Conservation (phyloP, 225 moss, liverwort and hornwort species). For the Antitrichia curtipendula region DNA sequence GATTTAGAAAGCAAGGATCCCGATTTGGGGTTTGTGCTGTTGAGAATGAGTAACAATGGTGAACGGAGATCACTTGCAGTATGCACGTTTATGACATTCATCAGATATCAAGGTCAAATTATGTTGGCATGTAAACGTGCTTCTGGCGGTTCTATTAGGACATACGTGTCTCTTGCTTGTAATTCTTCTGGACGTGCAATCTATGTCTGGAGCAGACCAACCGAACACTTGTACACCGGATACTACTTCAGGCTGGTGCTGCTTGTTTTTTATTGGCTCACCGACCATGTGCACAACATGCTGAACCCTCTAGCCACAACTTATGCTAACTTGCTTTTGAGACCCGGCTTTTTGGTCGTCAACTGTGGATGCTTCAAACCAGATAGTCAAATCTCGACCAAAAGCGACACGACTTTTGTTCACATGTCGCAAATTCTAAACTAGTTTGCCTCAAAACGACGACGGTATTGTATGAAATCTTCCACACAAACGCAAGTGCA, state of each 20-base stretch:
- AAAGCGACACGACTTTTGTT: not conserved
- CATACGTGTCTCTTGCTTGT: not conserved
- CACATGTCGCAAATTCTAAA: not conserved
- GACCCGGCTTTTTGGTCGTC: not conserved
- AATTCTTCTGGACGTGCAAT: not conserved
- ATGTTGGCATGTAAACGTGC: not conserved
- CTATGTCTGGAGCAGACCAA: not conserved
- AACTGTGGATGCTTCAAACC: not conserved
- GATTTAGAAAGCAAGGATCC: not conserved
- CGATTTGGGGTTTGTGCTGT: not conserved
- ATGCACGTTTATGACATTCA: not conserved
- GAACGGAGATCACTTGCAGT: not conserved
- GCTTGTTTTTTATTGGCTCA: not conserved
- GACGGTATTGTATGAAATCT: not conserved
- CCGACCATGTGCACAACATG: not conserved
- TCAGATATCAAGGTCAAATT: not conserved
- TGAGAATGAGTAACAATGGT: not conserved
- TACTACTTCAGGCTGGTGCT: not conserved
- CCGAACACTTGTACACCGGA: not conserved
- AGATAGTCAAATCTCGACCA: not conserved
- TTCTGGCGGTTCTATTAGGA: not conserved
- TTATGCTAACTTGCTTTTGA: not conserved
- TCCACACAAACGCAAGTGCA: not conserved
- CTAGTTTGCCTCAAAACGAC: not conserved
- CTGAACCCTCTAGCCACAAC: not conserved